Base-by-base conservation (phyloP, 2,329 filamentous ascomycete species). In the Aspergillus glaucus region DNA sequence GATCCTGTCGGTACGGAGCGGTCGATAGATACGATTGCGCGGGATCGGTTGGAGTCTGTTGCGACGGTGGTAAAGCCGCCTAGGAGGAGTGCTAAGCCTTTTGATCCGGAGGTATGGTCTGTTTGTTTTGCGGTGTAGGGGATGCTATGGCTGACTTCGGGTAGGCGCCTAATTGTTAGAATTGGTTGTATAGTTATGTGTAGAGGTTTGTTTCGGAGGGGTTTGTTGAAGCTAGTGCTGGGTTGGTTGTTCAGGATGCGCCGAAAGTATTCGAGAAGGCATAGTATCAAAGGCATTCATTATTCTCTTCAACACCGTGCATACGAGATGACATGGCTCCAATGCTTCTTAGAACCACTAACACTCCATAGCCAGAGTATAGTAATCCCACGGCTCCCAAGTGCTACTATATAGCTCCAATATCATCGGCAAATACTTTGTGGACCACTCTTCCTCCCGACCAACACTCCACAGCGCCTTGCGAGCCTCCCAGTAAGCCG, bases 401-500 rank as follows among this genome's bases (percentile, higher is more conserved):
- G 57, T 63, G 32, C 46, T 56, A 44, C 52, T 36, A 51, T 55
- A 57, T 46, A 59, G 56, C 49, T 61, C 55, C 36, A 67, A 21
- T 55, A 67, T 62, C 51, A 61, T 56, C 36, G 64, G 61, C 43
- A 68, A 43, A 49, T 63, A 67, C 43, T 24, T 59, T 3, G 21
- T 58, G 26, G 56, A 52, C 62, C 63, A 66, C 47, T 58, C 52
- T 3, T 57, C 55, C 40, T 28, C 17, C 21, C 50, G 51, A 41
- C 46, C 43, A 43, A 44, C 46, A 44, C 55, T 61, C 44, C 48
- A 62, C 28, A 57, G 55, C 39, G 61, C 61, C 46, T 66, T 65
- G 42, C 59, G 52, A 34, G 56, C 48, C 51, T 66, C 63, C 63
- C 64, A 67, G 50, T 67, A 66, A 19, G 43, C 56, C 43, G 63